phyloP scores from a whole-genome alignment of 345 rosid genomes.

The Eucalyptus microcorys region DNA sequence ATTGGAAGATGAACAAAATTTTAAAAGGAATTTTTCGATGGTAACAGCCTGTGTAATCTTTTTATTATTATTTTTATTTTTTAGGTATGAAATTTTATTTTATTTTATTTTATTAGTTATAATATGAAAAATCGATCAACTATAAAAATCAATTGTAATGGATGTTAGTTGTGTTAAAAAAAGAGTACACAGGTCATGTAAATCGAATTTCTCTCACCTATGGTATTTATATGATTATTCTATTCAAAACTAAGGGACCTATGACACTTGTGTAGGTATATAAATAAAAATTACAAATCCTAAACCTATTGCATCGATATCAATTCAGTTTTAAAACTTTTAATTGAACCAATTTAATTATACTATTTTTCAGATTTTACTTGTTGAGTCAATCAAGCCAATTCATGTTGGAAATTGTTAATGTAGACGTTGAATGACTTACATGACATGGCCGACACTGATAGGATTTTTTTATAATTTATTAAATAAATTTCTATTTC shows the following conservation, averaged over 20 bases:
- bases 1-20: neutral
- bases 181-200: neutral
- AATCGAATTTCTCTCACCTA: neutral
- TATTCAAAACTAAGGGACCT: neutral
- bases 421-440: too few species aligned
- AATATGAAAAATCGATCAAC: neutral
- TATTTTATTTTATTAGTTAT: neutral
- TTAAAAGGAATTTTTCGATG: neutral
- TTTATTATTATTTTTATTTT: too few species aligned
- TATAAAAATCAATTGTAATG: neutral
- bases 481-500: neutral
- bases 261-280: neutral
- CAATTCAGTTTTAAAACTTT: too few species aligned
- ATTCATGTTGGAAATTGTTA: accelerated
- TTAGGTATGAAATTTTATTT: neutral
- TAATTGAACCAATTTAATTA: too few species aligned
- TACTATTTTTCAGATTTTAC: too few species aligned
- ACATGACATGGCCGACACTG: accelerated
- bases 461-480: too few species aligned
- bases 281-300: neutral
- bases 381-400: neutral
- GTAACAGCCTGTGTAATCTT: neutral
- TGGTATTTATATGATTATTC: neutral
- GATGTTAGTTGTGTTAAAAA: neutral
- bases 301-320: too few species aligned